These are phyloP conservation scores for Tricholoma sp. DNA, from an alignment of 768 basidiomycete species.

Conservation along the genomic window DNA sequence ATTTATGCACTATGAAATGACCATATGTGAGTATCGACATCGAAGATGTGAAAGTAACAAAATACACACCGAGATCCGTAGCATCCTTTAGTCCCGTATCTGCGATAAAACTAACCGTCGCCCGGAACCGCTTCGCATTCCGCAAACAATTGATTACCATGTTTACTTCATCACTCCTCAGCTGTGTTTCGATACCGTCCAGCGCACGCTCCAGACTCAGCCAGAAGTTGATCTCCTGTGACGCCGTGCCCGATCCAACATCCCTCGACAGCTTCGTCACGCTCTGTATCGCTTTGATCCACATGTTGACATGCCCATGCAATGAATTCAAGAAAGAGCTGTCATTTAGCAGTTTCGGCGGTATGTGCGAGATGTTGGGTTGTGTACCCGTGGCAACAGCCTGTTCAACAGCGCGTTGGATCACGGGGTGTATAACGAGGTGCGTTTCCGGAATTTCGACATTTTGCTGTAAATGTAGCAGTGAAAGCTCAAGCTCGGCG, in stretches of 20 bases:
- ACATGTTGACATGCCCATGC: constrained; percentile 90
- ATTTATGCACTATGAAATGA: constrained; percentile 77
- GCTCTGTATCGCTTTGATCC: constrained; percentile 97
- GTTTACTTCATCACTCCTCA: constrained; percentile 86
- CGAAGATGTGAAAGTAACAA: no score
- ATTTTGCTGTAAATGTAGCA: constrained; percentile 96
- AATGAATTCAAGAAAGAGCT: constrained; percentile 90
- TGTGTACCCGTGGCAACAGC: constrained; percentile 50
- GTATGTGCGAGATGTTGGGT: constrained; percentile 74
- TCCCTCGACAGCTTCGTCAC: constrained; percentile 96
- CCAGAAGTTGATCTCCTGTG: constrained; percentile 99
- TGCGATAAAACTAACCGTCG: constrained; percentile 95
- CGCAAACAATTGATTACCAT: constrained; percentile 92
- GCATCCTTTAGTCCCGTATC: constrained; percentile 97
- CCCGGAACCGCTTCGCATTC: constrained; percentile 95
- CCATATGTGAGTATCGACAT: background rate
- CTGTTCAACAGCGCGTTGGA: constrained; percentile 83
- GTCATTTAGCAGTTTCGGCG: constrained; percentile 73
- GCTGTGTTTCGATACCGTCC: constrained; percentile 88
- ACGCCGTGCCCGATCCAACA: constrained; percentile 91
- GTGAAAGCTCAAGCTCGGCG: constrained; percentile 91
- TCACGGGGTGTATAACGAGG: constrained; percentile 84
- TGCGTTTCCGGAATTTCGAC: constrained; percentile 98
- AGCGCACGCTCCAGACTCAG: constrained; percentile 88
- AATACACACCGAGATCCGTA: constrained; percentile 71